These are phyloP conservation scores for Cucurbitaria berberidis DNA, from an alignment of 2,329 filamentous ascomycete genomes.

Conservation along the genomic window DNA sequence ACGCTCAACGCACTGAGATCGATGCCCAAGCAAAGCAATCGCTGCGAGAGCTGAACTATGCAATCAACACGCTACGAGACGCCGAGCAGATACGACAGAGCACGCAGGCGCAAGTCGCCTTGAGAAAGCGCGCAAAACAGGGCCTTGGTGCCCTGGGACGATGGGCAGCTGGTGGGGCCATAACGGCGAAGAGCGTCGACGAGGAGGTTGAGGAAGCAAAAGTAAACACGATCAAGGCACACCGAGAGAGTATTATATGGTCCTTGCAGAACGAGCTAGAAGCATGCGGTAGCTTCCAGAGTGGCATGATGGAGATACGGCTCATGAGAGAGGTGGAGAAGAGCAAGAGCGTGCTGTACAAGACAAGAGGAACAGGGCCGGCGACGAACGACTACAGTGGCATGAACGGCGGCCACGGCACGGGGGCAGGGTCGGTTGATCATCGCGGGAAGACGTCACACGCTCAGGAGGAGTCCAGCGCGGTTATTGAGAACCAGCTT, in stretches of 20 bases:
- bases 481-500: conserved; percentile 63
- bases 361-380: conserved; percentile 56
- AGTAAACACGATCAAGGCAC: conserved; percentile 68
- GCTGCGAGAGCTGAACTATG: conserved; percentile 81
- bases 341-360: conserved; percentile 83
- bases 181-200: conserved; percentile 64
- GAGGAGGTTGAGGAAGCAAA: conserved; percentile 75
- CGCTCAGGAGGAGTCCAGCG: conserved; percentile 29
- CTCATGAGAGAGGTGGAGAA: conserved; percentile 86
- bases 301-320: conserved; percentile 90
- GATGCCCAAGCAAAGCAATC: conserved; percentile 86
- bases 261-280: conserved; percentile 78
- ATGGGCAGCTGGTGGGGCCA: conserved; percentile 66
- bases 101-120: conserved; percentile 72
- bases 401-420: conserved; percentile 21
- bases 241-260: conserved; percentile 84
- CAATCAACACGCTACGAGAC: conserved; percentile 78
- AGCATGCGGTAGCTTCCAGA: conserved; percentile 77
- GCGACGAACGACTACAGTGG: conserved; percentile 26
- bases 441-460: conserved; percentile 35
- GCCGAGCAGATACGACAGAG: conserved; percentile 83
- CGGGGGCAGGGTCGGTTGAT: conserved; percentile 20
- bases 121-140: conserved; percentile 69
- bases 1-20: conserved; percentile 82
- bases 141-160: conserved; percentile 72